phyloP scores from a whole-genome alignment of 2,329 filamentous ascomycete genomes.

The Myotisia sp. region DNA sequence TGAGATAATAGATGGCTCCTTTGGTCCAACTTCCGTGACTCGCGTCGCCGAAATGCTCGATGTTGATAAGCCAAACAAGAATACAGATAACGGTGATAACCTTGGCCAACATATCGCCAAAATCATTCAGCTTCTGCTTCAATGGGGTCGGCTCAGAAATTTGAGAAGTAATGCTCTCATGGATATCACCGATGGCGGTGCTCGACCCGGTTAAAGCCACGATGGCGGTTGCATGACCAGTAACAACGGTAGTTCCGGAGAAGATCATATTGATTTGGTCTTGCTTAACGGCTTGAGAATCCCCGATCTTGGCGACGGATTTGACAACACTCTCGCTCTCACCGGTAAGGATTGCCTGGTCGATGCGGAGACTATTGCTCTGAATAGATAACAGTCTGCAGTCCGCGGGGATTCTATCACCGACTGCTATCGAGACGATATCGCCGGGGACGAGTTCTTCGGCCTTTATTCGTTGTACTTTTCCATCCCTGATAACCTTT shows the following conservation, averaged over 20 bases:
- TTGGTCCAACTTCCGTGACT: conserved; percentile 88
- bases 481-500: conserved; percentile 77
- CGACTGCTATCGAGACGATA: conserved; percentile 72
- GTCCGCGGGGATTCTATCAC: conserved; percentile 87
- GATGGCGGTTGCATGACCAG: conserved; percentile 77
- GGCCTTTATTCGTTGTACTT: conserved; percentile 73
- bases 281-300: conserved; percentile 81
- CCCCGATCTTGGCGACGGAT: conserved; percentile 53
- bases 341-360: conserved; percentile 92
- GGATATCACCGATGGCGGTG: conserved; percentile 95
- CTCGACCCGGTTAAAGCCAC: conserved; percentile 79
- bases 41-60: conserved; percentile 90
- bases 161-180: conserved; percentile 95
- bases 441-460: conserved; percentile 94
- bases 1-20: conserved; percentile 97
- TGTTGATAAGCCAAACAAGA: conserved; percentile 96
- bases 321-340: conserved; percentile 96
- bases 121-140: conserved; percentile 98
- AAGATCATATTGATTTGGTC: conserved; percentile 97
- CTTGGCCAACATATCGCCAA: conserved; percentile 89
- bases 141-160: conserved; percentile 94
- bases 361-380: conserved; percentile 93
- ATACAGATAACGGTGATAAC: conserved; percentile 96
- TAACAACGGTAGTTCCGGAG: conserved; percentile 93
- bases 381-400: conserved; percentile 80